Conservation (phyloP, 805 yeast genomes). For the Saccharomycopsis oosterbeekiorum region DNA sequence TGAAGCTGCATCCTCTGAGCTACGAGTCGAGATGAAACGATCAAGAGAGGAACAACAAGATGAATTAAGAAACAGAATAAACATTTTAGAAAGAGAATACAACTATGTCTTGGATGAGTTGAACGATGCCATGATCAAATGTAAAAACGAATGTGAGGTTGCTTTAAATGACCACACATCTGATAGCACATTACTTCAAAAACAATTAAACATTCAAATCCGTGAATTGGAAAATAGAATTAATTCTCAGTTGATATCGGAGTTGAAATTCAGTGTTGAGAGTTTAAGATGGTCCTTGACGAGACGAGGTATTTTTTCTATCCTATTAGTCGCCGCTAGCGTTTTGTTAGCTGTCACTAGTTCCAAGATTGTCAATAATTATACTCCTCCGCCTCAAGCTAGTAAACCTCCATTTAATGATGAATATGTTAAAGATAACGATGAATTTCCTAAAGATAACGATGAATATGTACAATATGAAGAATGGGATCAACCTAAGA, state of each 20-base stretch:
- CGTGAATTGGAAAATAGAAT: conserved; percentile 82
- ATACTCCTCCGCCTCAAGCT: not conserved
- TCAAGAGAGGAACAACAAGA: conserved; percentile 62
- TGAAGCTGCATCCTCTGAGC: conserved; percentile 86
- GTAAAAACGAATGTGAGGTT: conserved; percentile 72
- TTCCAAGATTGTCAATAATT: conserved; percentile 8
- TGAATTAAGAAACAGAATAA: conserved; percentile 54
- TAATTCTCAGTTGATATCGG: conserved; percentile 69
- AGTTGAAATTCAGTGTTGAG: conserved; percentile 79
- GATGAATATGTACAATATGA: conserved; percentile 11
- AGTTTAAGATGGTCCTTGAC: conserved; percentile 89
- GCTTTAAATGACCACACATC: conserved; percentile 79
- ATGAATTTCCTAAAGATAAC: conserved; percentile 11
- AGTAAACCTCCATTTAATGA: conserved; percentile 5
- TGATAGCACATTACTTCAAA: conserved; percentile 69
- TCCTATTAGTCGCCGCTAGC: conserved; percentile 18
- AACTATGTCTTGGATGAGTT: conserved; percentile 68
- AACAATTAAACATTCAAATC: conserved; percentile 54
- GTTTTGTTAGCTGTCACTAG: conserved; percentile 18
- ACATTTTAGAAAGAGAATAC: conserved; percentile 61
- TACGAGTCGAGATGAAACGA: conserved; percentile 65
- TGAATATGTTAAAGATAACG: conserved; percentile 10
- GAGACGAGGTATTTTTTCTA: conserved; percentile 61
- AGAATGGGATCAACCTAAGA: conserved; percentile 13
- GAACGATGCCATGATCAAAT: conserved; percentile 47